Conservation (phyloP, 441 rosid genomes). For the Arabidopsis hybrid region DNA sequence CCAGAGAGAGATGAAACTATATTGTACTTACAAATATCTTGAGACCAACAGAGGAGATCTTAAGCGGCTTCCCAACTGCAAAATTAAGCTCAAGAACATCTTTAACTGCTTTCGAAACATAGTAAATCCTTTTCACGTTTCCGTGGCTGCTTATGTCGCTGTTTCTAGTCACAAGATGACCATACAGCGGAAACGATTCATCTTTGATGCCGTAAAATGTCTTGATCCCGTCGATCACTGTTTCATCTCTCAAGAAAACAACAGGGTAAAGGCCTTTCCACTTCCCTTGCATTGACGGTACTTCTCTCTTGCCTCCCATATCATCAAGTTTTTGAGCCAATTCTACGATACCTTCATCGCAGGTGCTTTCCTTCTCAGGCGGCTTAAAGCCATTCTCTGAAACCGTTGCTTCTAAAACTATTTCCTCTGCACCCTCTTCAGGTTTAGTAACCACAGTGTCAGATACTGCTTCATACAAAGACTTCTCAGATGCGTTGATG, state of each 20-base stretch:
- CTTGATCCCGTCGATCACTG: conserved; percentile 71
- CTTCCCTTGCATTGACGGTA: conserved; percentile 75
- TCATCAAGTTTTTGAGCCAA: conserved; percentile 46
- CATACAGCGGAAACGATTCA: conserved; percentile 68
- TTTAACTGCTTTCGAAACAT: conserved; percentile 83
- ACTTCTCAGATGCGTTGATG: conserved; percentile 41
- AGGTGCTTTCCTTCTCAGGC: conserved; percentile 40
- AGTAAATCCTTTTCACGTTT: conserved; percentile 90
- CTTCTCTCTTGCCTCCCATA: conserved; percentile 61
- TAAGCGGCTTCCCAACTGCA: conserved; percentile 77
- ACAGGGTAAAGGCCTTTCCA: conserved; percentile 97
- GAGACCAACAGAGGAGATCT: conserved; percentile 89
- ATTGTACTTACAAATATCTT: conserved; percentile 90
- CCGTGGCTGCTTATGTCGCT: conserved; percentile 62
- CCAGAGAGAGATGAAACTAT: not conserved
- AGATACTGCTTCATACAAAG: conserved; percentile 46
- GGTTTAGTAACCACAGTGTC: conserved; percentile 46
- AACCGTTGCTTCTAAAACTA: conserved; percentile 48
- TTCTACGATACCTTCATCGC: conserved; percentile 42
- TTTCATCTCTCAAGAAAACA: conserved; percentile 84
- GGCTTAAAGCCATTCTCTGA: conserved; percentile 48
- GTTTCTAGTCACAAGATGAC: conserved; percentile 89
- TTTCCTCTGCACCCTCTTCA: conserved; percentile 49
- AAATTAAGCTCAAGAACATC: conserved; percentile 79
- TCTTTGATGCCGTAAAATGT: conserved; percentile 77